Evolutionary conservation across 768 basidiomycete species (phyloP).

Genomic region (Neoboletus magnificus): DNA sequence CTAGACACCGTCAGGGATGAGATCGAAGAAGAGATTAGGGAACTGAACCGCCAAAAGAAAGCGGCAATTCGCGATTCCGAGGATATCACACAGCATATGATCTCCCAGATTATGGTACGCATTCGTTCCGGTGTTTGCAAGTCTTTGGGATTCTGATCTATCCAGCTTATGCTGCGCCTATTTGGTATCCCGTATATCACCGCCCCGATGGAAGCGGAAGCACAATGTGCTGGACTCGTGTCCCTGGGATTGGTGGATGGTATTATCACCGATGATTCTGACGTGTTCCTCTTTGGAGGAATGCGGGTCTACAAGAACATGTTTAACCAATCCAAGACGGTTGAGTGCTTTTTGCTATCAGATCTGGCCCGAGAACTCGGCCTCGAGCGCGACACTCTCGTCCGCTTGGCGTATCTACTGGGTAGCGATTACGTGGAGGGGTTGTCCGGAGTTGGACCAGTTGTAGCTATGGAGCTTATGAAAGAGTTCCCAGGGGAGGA

Average conservation of each 20-base stretch:
- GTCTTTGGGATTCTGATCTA: slow-evolving; percentile 5
- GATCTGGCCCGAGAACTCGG: slow-evolving; percentile 89
- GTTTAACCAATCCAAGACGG: slow-evolving; percentile 99
- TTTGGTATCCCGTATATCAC: slow-evolving; percentile 99
- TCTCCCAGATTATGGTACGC: slow-evolving; percentile 73
- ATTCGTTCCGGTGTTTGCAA: not conserved
- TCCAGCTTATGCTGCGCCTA: slow-evolving; percentile 80
- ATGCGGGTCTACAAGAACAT: slow-evolving; percentile 97
- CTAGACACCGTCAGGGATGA: slow-evolving; percentile 79
- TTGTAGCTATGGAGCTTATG: slow-evolving; percentile 92
- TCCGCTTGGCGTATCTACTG: slow-evolving; percentile 88
- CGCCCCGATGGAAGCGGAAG: slow-evolving; percentile 99
- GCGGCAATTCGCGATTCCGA: slow-evolving; percentile 92
- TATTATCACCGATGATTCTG: slow-evolving; percentile 98
- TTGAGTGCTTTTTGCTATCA: slow-evolving; percentile 86
- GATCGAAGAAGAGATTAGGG: slow-evolving; percentile 87
- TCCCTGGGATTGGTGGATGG: slow-evolving; percentile 87
- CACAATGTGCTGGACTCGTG: slow-evolving; percentile 93
- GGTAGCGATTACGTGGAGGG: slow-evolving; percentile 98
- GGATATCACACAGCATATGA: slow-evolving; percentile 93
- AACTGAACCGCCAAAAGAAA: slow-evolving; percentile 79
- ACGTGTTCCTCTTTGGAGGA: slow-evolving; percentile 97
- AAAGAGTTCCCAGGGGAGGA: slow-evolving; percentile 88
- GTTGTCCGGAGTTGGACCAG: slow-evolving; percentile 87
- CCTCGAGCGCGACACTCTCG: slow-evolving; percentile 78